A percentile compares a stretch with the other conserved stretches of the same genome.
Evolutionary conservation across 306 rosid genomes (phyloP).

Genomic region (Vigna radiata): DNA sequence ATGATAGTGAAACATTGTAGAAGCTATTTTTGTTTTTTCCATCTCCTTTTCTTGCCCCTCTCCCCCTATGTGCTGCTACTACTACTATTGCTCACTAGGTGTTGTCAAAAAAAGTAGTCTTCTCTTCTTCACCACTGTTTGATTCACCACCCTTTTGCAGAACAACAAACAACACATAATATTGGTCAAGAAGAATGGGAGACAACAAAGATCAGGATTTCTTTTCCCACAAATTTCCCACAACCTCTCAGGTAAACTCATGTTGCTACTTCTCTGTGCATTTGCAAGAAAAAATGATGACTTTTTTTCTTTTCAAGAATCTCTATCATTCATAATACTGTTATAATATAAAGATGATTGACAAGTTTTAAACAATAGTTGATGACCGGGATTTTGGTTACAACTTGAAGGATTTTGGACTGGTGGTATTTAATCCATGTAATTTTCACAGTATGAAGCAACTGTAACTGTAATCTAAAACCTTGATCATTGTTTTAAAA

Average conservation of each 20-base stretch:
- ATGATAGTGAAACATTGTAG: not conserved
- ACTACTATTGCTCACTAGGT: not conserved
- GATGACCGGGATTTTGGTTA: not conserved
- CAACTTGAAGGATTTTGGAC: not conserved
- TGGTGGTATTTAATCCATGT: no score
- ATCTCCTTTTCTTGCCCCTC: not conserved
- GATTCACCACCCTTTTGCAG: conserved; percentile 52
- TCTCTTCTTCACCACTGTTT: conserved; percentile 54
- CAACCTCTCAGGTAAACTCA: conserved; percentile 68
- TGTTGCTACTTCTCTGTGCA: not conserved
- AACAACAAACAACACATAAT: not conserved
- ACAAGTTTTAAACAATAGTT: not conserved
- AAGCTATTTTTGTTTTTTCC: not conserved
- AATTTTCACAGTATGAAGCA: not conserved
- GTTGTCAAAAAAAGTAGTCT: not conserved
- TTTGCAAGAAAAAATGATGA: not conserved
- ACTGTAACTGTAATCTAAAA: not conserved
- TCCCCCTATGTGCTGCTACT: not conserved
- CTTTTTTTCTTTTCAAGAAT: not conserved
- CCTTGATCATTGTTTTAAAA: not conserved
- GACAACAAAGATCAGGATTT: conserved; percentile 59
- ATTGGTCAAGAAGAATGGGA: conserved; percentile 47
- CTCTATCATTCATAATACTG: not conserved
- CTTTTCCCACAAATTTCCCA: conserved; percentile 62
- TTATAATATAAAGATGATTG: no score